phyloP scores from a whole-genome alignment of 306 rosid species.

The Luffa acutangula region DNA sequence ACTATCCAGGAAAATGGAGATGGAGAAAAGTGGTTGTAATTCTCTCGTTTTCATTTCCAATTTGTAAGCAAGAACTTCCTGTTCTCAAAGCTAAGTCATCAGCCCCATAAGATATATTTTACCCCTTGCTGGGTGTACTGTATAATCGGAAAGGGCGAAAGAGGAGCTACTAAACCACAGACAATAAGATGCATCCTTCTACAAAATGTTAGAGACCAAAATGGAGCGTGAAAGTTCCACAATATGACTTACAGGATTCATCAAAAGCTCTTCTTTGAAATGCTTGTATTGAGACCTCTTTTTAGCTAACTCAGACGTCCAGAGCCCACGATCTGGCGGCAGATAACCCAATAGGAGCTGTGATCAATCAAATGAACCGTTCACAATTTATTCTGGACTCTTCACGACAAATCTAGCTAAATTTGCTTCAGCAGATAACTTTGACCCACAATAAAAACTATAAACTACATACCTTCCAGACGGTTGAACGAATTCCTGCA shows the following conservation, averaged over 20 bases:
- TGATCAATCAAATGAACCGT: conserved; percentile 6
- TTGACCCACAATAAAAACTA: neutral
- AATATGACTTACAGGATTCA: conserved; percentile 91
- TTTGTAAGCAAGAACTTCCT: neutral
- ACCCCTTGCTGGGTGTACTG: neutral
- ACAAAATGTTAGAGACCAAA: neutral
- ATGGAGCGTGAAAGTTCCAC: neutral
- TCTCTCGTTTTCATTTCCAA: neutral
- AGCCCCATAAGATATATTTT: neutral
- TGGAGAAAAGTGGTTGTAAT: neutral
- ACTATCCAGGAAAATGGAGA: neutral
- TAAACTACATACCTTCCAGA: conserved; percentile 60
- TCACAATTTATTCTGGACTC: neutral
- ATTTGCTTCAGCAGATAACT: neutral
- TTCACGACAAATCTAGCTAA: neutral
- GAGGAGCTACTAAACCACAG: neutral
- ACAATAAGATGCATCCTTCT: neutral
- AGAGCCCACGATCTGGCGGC: conserved; percentile 71
- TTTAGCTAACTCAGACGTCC: conserved; percentile 79
- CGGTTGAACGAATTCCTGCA: conserved; percentile 82
- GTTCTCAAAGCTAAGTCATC: neutral
- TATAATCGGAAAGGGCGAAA: neutral
- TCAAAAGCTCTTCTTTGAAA: conserved; percentile 80
- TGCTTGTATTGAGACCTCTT: conserved; percentile 89
- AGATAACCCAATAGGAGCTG: conserved; percentile 92